Evolutionary conservation across 2,329 filamentous ascomycete species (phyloP), one percentile per base, ranked within the genome.

Genomic region (Diaporthe citrichinensis): DNA sequence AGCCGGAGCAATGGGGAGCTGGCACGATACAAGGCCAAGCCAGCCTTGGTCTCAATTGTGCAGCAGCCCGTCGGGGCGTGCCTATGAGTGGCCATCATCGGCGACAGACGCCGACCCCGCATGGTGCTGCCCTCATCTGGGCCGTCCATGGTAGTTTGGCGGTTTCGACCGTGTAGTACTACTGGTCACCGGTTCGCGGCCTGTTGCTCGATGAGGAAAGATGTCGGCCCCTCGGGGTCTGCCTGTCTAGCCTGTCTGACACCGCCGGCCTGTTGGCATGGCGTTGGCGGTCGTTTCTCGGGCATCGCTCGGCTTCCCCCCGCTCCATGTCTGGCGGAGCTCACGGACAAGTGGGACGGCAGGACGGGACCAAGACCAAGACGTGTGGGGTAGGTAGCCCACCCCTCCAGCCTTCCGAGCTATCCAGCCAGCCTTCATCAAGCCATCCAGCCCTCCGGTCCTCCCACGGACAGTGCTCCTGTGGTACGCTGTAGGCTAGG

Each of bases 251-350:
- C 14, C 34, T 25, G n/a, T 55, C 34, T 69, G 65, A 55, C 65
- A 69, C 46, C 49, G 65, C 34, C 34, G 49, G 46, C 31, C 14
- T 20, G 65, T 55, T 55, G 31, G 15, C 34, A 55, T 69, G 65
- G 65, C 34, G 65, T 39, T 44, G 41, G 44, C 79, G 78, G 78
- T 74, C 74, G 76, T 76, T 76, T 76, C 73, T 81, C 80, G 80
- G 80, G 61, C 75, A 75, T 81, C 76, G 73, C 76, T 81, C 80
- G 80, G 80, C 51, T 79, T 80, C 73, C 67, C 72, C 71, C 53
- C 28, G 62, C 49, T 49, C 62, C 31, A 68, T 6, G 25, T 55
- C 9, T 53, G 46, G n/a, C 65, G 65, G 65, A 69, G 49, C 49
- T 55, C n/a, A 55, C 31, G 65, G 49, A 55, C 49, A 69, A 69